Percentiles rank a stretch among this genome's conserved stretches.
Evolutionary conservation across 352 stramenopile genomes (phyloP).

Genomic region (Globisporangium emineosum): DNA sequence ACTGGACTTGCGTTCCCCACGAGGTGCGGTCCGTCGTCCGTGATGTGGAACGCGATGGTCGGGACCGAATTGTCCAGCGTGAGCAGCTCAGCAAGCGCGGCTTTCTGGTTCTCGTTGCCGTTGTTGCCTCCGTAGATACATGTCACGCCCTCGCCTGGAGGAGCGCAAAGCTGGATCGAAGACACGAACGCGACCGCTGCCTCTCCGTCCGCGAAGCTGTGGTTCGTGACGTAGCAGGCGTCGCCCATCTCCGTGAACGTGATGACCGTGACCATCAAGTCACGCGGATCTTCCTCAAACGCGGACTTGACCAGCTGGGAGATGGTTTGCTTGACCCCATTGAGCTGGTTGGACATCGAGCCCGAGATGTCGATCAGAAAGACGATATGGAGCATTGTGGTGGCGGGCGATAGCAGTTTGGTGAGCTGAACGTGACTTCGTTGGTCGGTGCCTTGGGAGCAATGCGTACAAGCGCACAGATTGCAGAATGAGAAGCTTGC

Average conservation of each 20-base stretch:
- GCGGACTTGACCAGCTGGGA: slow-evolving; percentile 43
- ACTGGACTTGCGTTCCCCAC: slow-evolving; percentile 26
- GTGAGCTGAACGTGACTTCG: neutral
- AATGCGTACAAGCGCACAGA: neutral
- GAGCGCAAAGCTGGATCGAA: slow-evolving; percentile 38
- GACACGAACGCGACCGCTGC: slow-evolving; percentile 37
- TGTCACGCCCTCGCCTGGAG: slow-evolving; percentile 31
- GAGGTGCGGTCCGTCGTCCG: slow-evolving; percentile 54
- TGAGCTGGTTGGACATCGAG: slow-evolving; percentile 56
- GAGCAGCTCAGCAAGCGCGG: slow-evolving; percentile 48
- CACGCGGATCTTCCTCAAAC: slow-evolving; percentile 40
- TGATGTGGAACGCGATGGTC: slow-evolving; percentile 69
- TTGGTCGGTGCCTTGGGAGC: neutral
- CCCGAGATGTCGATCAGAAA: slow-evolving; percentile 73
- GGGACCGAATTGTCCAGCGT: slow-evolving; percentile 44
- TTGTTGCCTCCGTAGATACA: slow-evolving; percentile 43
- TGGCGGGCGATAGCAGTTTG: neutral
- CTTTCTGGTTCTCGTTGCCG: slow-evolving; percentile 69
- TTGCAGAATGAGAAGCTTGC: neutral
- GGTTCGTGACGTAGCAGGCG: slow-evolving; percentile 53
- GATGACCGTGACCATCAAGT: slow-evolving; percentile 66
- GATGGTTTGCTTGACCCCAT: slow-evolving; percentile 53
- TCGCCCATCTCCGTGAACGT: slow-evolving; percentile 55
- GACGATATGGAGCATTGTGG: slow-evolving; percentile 56
- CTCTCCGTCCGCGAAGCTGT: slow-evolving; percentile 52